These are phyloP conservation scores for Pyricularia grisea DNA, from an alignment of 2,329 filamentous ascomycete species.

Conservation along the genomic window DNA sequence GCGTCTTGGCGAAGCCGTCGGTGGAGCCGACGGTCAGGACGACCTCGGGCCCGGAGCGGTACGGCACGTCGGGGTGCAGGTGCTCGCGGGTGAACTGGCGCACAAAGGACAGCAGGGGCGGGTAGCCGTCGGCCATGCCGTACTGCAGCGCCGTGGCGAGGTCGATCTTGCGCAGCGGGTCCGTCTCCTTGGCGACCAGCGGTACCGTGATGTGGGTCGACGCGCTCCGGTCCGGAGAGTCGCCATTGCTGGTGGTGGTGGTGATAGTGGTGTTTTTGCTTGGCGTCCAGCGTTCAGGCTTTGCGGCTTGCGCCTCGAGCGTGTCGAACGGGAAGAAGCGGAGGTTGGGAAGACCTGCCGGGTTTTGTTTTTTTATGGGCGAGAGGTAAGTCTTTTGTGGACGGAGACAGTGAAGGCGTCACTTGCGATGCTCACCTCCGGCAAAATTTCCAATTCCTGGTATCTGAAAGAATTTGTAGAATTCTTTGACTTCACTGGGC, in stretches of 20 bases:
- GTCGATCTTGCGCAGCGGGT: constrained; percentile 65
- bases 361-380: not conserved
- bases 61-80: constrained; percentile 74
- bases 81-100: constrained; percentile 68
- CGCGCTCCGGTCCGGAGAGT: constrained; percentile 28
- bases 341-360: constrained; percentile 67
- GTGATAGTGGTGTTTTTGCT: constrained; percentile 23
- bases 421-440: constrained; percentile 53
- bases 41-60: constrained; percentile 65
- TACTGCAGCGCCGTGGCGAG: constrained; percentile 79
- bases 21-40: constrained; percentile 75
- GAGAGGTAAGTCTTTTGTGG: not conserved
- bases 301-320: constrained; percentile 71
- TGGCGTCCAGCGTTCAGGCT: constrained; percentile 64
- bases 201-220: constrained; percentile 59
- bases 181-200: constrained; percentile 43
- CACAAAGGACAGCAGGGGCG: constrained; percentile 67
- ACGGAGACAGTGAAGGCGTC: constrained; percentile 64
- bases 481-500: constrained; percentile 62
- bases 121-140: constrained; percentile 73
- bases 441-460: constrained; percentile 54
- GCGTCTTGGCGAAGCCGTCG: constrained; percentile 71
- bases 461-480: constrained; percentile 75
- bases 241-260: constrained; percentile 27
- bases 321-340: constrained; percentile 86